Conservation (phyloP, 2,329 filamentous ascomycete species). For the Drechslerella coelobrocha region DNA sequence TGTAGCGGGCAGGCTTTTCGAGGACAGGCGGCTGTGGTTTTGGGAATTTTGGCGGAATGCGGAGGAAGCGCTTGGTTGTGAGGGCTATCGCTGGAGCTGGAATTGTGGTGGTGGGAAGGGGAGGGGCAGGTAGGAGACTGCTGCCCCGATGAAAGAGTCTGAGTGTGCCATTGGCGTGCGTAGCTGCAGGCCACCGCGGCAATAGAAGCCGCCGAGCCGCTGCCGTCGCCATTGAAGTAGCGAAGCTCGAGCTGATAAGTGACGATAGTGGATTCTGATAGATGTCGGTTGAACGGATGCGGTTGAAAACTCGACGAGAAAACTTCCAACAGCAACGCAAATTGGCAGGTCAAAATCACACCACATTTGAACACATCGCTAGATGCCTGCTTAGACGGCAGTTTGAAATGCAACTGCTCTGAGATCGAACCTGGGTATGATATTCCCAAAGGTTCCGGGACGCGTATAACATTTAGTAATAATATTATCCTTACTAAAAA, state of each 20-base stretch:
- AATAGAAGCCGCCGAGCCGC: conserved; percentile 37
- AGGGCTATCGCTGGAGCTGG: conserved; percentile 5
- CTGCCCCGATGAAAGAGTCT: conserved; percentile 4
- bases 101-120: conserved; percentile 9
- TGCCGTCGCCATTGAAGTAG: conserved; percentile 27
- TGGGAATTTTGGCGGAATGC: conserved; percentile 44
- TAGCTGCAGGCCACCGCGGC: conserved; percentile 32
- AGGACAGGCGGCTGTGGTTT: conserved; percentile 60
- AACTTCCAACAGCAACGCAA: conserved; percentile 48
- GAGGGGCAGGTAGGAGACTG: conserved; percentile 27
- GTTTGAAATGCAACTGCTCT: neutral
- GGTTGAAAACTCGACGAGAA: conserved; percentile 12
- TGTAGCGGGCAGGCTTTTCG: conserved; percentile 86
- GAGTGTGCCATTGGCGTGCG: conserved; percentile 5
- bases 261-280: neutral
- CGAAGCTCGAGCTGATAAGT: neutral
- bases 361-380: neutral
- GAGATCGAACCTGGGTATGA: no score
- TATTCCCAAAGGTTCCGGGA: no score
- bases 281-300: neutral
- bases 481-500: no score
- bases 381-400: neutral
- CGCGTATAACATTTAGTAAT: no score
- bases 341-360: neutral
- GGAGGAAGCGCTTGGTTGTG: conserved; percentile 36